Percentiles rank a stretch among this genome's conserved stretches.
Evolutionary conservation across 1,284 basidiomycete species (phyloP).

Genomic region (Lentinus polychrous): DNA sequence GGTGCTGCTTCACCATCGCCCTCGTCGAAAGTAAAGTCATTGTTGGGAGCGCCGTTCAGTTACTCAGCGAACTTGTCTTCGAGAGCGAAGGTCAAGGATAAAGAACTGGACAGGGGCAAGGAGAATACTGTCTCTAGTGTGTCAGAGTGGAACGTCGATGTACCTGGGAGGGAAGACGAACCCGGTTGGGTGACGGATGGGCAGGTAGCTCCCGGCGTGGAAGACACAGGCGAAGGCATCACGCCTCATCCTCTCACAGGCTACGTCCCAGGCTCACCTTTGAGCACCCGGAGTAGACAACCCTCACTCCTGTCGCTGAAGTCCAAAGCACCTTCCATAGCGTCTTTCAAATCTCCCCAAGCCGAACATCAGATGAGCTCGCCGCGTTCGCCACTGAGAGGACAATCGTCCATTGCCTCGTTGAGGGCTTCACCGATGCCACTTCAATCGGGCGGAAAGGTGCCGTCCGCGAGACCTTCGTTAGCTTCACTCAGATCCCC

Average conservation of each 20-base stretch:
- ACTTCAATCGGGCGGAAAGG: not conserved
- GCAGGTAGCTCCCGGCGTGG: not conserved
- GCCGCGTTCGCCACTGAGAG: too few species aligned
- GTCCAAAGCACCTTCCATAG: not conserved
- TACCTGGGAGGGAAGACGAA: not conserved
- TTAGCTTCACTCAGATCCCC: not conserved
- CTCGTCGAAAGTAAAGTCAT: not conserved
- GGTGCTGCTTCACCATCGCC: not conserved
- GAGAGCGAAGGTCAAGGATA: not conserved
- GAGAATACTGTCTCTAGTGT: not conserved
- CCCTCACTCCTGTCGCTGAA: not conserved
- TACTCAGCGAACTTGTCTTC: not conserved
- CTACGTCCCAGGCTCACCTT: too few species aligned
- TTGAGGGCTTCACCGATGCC: too few species aligned
- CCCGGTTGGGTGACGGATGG: not conserved
- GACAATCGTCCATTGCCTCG: too few species aligned
- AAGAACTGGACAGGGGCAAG: not conserved
- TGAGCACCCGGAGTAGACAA: not conserved
- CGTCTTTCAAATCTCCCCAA: not conserved
- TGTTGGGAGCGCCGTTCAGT: constrained; percentile 1
- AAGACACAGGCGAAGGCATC: too few species aligned
- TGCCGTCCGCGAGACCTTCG: not conserved
- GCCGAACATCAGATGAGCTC: not conserved
- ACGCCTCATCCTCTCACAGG: too few species aligned
- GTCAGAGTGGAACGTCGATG: not conserved